Evolutionary conservation across 2,329 filamentous ascomycete genomes (phyloP).

Genomic region (Curvularia sp.): DNA sequence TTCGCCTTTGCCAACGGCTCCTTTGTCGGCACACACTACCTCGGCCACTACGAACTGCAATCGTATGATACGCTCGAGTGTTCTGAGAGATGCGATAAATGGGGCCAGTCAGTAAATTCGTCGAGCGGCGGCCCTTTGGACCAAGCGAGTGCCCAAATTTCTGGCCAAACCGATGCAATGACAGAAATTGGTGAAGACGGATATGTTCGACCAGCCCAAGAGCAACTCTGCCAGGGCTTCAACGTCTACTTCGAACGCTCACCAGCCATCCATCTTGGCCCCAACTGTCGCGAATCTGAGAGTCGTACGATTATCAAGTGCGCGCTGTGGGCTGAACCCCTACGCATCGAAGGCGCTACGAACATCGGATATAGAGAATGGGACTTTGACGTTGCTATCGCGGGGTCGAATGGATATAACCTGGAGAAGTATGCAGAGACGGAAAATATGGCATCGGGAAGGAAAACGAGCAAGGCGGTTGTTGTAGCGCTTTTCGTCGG

Average conservation of each 20-base stretch:
- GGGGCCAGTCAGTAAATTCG: background rate
- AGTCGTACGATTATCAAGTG: slow-evolving; percentile 15
- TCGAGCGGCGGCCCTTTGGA: background rate
- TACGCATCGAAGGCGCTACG: background rate
- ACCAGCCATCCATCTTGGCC: slow-evolving; percentile 2
- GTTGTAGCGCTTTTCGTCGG: background rate
- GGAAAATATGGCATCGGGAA: background rate
- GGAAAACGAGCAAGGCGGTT: background rate
- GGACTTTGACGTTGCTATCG: slow-evolving; percentile 12
- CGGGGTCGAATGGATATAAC: slow-evolving; percentile 14
- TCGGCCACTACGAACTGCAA: slow-evolving; percentile 6
- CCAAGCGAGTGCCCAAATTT: background rate
- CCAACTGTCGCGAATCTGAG: background rate
- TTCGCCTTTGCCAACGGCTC: slow-evolving; percentile 3
- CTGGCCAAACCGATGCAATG: no score
- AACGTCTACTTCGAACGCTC: slow-evolving; percentile 18
- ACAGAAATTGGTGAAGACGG: no score
- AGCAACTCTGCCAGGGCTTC: slow-evolving; percentile 11
- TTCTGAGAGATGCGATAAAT: slow-evolving; percentile 1
- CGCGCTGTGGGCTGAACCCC: slow-evolving; percentile 11
- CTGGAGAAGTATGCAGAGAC: background rate
- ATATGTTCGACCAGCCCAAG: background rate
- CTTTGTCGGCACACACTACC: slow-evolving; percentile 2
- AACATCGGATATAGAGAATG: slow-evolving; percentile 12
- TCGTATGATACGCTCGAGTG: slow-evolving; percentile 8